phyloP scores from a whole-genome alignment of 306 rosid genomes.

The Vicia sativa region DNA sequence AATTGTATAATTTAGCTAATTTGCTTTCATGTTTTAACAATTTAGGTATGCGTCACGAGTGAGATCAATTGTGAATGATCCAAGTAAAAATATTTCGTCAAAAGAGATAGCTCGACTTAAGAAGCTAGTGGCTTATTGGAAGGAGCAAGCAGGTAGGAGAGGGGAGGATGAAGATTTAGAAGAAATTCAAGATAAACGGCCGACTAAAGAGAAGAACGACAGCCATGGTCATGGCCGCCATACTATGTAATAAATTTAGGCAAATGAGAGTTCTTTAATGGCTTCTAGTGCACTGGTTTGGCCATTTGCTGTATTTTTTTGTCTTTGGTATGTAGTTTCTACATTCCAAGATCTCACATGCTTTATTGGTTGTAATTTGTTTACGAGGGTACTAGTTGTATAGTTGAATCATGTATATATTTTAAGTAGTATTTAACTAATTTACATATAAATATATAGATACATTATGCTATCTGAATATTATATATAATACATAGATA shows the following conservation, averaged over 20 bases:
- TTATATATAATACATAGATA: neutral
- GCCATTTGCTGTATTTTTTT: conserved; percentile 8
- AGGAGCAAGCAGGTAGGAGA: conserved; percentile 89
- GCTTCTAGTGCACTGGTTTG: conserved; percentile 3
- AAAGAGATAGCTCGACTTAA: conserved; percentile 86
- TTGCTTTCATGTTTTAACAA: neutral
- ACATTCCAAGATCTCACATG: conserved; percentile 21
- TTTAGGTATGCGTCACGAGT: conserved; percentile 91
- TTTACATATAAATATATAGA: neutral
- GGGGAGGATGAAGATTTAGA: conserved; percentile 85
- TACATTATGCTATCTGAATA: neutral
- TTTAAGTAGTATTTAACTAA: conserved; percentile 11
- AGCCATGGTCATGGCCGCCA: conserved; percentile 46
- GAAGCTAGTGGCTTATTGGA: conserved; percentile 79
- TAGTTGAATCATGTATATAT: conserved; percentile 43
- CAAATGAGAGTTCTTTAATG: conserved; percentile 19
- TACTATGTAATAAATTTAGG: conserved; percentile 54
- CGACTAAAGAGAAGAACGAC: conserved; percentile 60
- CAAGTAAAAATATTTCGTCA: conserved; percentile 79
- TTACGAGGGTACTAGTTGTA: conserved; percentile 43
- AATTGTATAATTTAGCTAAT: neutral
- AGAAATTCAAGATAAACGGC: conserved; percentile 76
- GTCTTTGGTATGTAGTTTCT: conserved; percentile 9
- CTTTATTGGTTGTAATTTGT: conserved; percentile 23
- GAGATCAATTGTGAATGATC: conserved; percentile 90